Conservation (phyloP, 2,329 filamentous ascomycete genomes). For the Trichophyton verrucosum region DNA sequence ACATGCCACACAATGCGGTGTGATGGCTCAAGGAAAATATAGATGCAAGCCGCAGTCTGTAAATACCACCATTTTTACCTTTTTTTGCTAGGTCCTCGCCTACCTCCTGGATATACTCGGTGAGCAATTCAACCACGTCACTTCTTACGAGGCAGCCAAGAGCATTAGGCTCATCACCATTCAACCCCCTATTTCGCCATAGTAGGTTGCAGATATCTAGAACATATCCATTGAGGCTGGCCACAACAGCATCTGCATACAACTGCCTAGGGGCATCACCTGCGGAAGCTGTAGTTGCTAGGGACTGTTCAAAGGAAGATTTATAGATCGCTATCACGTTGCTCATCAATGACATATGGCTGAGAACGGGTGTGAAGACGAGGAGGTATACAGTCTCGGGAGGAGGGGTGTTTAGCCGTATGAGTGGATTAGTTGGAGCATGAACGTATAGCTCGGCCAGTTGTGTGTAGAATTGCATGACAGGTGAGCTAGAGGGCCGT, state of each 20-base stretch:
- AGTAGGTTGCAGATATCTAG: conserved; percentile 80
- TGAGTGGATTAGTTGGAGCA: conserved; percentile 37
- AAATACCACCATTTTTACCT: conserved; percentile 12
- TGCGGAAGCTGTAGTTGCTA: conserved; percentile 27
- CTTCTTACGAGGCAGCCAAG: conserved; percentile 41
- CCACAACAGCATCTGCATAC: conserved; percentile 51
- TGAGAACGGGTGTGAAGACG: conserved; percentile 52
- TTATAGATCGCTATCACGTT: conserved; percentile 61
- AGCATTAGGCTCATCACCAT: conserved; percentile 49
- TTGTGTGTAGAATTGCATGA: conserved; percentile 57
- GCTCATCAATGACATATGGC: conserved; percentile 56
- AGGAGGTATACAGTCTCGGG: conserved; percentile 57
- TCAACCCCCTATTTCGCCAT: conserved; percentile 64
- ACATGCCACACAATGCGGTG: conserved; percentile 33
- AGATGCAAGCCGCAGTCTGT: conserved; percentile 26
- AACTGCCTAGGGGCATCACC: conserved; percentile 22
- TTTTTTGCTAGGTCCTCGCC: conserved; percentile 22
- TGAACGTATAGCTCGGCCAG: conserved; percentile 46
- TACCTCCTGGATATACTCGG: conserved; percentile 30
- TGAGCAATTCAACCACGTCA: conserved; percentile 33
- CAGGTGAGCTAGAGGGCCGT: conserved; percentile 36
- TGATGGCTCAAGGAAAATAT: conserved; percentile 40
- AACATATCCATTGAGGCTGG: conserved; percentile 67
- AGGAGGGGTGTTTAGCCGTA: conserved; percentile 57
- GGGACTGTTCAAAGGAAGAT: conserved; percentile 55